These are phyloP conservation scores for Coemansia sp. DNA, from an alignment of 192 early-diverging fungal genomes.

Conservation along the genomic window DNA sequence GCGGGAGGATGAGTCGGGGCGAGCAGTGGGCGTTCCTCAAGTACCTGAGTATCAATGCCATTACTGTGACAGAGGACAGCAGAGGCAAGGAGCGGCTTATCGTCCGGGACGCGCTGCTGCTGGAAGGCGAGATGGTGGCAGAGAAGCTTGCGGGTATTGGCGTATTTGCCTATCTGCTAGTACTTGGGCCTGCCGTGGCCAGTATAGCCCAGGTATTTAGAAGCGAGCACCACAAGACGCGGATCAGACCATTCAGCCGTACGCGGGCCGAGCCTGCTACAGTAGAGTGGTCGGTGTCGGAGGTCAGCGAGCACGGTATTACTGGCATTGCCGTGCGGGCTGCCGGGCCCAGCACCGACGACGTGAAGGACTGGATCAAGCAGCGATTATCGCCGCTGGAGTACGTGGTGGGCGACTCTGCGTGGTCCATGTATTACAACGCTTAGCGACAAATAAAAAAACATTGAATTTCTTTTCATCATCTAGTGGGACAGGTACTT, in stretches of 20 bases:
- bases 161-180: constrained; percentile 32
- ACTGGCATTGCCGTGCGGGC: constrained; percentile 33
- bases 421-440: constrained; percentile 46
- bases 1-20: constrained; percentile 64
- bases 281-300: constrained; percentile 43
- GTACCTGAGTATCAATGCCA: constrained; percentile 49
- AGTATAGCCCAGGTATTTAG: constrained; percentile 9
- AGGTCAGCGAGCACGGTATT: constrained; percentile 12
- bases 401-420: constrained; percentile 25
- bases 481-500: constrained; percentile 74
- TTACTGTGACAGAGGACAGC: background rate
- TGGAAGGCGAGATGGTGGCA: background rate
- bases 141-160: constrained; percentile 5
- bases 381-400: constrained; percentile 3
- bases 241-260: constrained; percentile 20
- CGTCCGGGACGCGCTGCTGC: constrained; percentile 32
- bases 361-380: constrained; percentile 31
- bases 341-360: constrained; percentile 22
- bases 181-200: constrained; percentile 18
- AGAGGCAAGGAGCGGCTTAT: background rate
- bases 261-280: background rate
- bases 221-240: constrained; percentile 10
- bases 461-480: background rate
- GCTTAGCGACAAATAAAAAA: background rate
- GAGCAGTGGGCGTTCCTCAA: constrained; percentile 67